A percentile compares a stretch with the other conserved stretches of the same genome.
Conservation (phyloP, 805 yeast genomes). For the Cyberlindnera mrakii region DNA sequence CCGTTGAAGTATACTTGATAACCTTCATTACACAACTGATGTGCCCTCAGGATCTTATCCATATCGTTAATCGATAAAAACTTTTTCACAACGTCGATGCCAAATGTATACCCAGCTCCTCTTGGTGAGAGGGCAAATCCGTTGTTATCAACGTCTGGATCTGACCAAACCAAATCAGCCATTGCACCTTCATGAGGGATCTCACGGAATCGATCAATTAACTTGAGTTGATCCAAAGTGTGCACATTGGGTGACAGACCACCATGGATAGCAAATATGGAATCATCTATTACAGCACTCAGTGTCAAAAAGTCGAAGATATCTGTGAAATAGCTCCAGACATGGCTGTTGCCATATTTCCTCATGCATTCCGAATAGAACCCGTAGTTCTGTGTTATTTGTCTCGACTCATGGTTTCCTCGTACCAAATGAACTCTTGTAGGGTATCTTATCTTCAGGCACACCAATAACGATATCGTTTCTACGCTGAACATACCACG, state of each 20-base stretch:
- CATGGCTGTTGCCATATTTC: conserved; percentile 75
- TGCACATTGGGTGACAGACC: conserved; percentile 95
- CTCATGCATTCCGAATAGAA: conserved; percentile 91
- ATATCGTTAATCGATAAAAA: conserved; percentile 74
- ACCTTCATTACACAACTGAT: conserved; percentile 95
- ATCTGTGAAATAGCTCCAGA: conserved; percentile 89
- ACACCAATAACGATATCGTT: conserved; percentile 77
- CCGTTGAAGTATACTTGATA: conserved; percentile 89
- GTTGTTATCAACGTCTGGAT: conserved; percentile 76
- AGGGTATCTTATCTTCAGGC: conserved; percentile 85
- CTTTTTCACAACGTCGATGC: conserved; percentile 81
- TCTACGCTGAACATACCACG: conserved; percentile 92
- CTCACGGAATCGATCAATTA: conserved; percentile 87
- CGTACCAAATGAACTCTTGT: conserved; percentile 73
- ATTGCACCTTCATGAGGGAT: conserved; percentile 99
- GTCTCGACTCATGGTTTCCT: conserved; percentile 96
- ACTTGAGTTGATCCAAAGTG: conserved; percentile 83
- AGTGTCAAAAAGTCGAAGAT: conserved; percentile 86
- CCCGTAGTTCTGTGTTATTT: conserved; percentile 95
- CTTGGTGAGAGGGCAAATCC: conserved; percentile 89
- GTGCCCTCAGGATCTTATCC: conserved; percentile 85
- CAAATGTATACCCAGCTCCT: conserved; percentile 98
- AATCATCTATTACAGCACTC: conserved; percentile 84
- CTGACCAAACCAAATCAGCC: conserved; percentile 99
- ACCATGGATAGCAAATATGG: conserved; percentile 93